These are phyloP conservation scores for Hypoxylon subgilvum DNA, from an alignment of 495 filamentous ascomycete species.

Conservation along the genomic window DNA sequence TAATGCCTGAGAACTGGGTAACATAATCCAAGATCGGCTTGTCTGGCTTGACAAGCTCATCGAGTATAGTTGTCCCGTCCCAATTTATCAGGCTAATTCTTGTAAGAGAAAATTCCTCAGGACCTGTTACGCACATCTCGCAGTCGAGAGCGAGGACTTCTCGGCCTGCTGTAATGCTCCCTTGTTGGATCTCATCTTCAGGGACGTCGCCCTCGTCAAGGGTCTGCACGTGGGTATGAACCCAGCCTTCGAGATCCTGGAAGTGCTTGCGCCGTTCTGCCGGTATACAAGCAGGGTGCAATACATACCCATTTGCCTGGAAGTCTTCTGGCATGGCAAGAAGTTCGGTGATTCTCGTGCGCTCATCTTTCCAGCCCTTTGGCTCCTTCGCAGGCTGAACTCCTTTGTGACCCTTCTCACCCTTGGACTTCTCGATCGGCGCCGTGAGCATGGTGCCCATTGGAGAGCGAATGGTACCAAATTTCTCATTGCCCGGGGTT, in stretches of 20 bases:
- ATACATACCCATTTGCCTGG: conserved; percentile 76
- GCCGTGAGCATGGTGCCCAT: conserved; percentile 75
- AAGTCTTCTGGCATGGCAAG: conserved; percentile 73
- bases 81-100: conserved; percentile 85
- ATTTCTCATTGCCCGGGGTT: conserved; percentile 82
- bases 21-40: conserved; percentile 87
- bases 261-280: conserved; percentile 52
- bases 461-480: conserved; percentile 80
- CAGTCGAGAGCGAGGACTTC: conserved; percentile 88
- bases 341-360: conserved; percentile 79
- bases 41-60: conserved; percentile 89
- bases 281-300: conserved; percentile 73
- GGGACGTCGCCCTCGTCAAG: conserved; percentile 70
- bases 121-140: conserved; percentile 91
- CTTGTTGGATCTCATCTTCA: conserved; percentile 73
- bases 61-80: conserved; percentile 81
- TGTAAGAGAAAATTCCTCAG: conserved; percentile 77
- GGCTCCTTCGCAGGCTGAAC: conserved; percentile 62
- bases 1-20: conserved; percentile 90
- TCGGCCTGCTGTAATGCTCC: conserved; percentile 81
- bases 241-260: conserved; percentile 73
- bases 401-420: conserved; percentile 62
- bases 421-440: conserved; percentile 67
- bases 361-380: conserved; percentile 66
- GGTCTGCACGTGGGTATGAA: conserved; percentile 72